Evolutionary conservation across 2,329 filamentous ascomycete species (phyloP).

Genomic region (Penicillium expansum): DNA sequence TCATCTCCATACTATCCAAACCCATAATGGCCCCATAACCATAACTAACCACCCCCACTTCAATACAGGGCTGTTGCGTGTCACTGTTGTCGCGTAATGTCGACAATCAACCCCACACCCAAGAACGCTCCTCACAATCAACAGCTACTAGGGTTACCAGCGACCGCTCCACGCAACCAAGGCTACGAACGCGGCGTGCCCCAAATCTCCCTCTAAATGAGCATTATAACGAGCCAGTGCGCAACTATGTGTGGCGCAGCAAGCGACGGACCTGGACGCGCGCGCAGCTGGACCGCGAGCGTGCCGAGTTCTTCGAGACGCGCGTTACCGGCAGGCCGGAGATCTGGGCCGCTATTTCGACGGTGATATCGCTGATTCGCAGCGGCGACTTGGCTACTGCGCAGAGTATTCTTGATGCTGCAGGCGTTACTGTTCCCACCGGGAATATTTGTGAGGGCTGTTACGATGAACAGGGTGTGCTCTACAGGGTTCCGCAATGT

Average conservation of each 20-base stretch:
- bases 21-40: background rate
- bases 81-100: conserved; percentile 37
- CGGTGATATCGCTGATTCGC: conserved; percentile 67
- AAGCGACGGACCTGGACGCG: conserved; percentile 67
- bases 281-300: conserved; percentile 65
- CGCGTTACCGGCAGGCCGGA: conserved; percentile 73
- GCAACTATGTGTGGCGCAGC: conserved; percentile 64
- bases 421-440: conserved; percentile 70
- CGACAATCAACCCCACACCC: conserved; percentile 22
- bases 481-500: conserved; percentile 67
- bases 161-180: conserved; percentile 9
- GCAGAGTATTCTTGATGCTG: conserved; percentile 76
- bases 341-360: conserved; percentile 73
- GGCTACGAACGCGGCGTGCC: conserved; percentile 14
- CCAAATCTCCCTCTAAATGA: conserved; percentile 43
- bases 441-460: conserved; percentile 69
- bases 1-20: background rate
- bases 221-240: conserved; percentile 69
- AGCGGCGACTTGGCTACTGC: conserved; percentile 63
- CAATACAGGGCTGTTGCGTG: conserved; percentile 40
- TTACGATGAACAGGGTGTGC: conserved; percentile 68
- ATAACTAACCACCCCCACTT: conserved; percentile 5
- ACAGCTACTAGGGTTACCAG: conserved; percentile 9
- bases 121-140: conserved; percentile 7
- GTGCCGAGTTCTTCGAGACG: conserved; percentile 86